phyloP scores from a whole-genome alignment of 1,284 basidiomycete genomes.

The Rhodotorula sp. region DNA sequence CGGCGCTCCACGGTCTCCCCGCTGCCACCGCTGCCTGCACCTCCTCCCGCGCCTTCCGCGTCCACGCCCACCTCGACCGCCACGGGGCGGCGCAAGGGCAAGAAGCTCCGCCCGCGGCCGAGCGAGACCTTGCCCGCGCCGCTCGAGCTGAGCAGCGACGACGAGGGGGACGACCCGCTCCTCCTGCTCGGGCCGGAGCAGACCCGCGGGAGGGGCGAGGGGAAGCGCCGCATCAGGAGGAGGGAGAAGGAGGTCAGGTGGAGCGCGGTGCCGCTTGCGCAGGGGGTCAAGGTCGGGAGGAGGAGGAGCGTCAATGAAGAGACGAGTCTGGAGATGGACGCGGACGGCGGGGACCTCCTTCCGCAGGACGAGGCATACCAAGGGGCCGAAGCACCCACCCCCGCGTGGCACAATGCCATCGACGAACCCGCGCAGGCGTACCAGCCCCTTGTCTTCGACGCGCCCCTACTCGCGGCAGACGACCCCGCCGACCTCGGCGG shows the following conservation, averaged over 20 bases:
- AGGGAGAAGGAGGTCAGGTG: neutral
- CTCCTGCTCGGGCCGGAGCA: conserved; percentile 19
- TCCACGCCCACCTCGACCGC: neutral
- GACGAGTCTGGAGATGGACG: neutral
- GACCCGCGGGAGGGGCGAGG: conserved; percentile 25
- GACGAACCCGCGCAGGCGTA: neutral
- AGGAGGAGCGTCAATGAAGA: neutral
- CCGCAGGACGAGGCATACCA: too few relatives aligned
- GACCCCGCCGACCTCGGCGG: conserved; percentile 6
- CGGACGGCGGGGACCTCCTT: neutral
- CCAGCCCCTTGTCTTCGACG: neutral
- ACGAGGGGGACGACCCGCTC: conserved; percentile 7
- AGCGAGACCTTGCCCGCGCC: conserved; percentile 3
- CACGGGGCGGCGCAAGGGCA: neutral
- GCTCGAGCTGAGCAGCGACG: neutral
- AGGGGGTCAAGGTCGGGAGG: neutral
- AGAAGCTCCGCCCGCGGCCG: conserved; percentile 1
- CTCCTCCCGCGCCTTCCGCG: neutral
- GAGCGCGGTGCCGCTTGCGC: neutral
- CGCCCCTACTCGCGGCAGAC: neutral
- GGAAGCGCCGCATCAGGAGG: conserved; percentile 5
- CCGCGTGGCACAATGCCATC: neutral
- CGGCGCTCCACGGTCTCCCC: conserved; percentile 10
- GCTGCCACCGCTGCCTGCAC: neutral
- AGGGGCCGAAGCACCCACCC: neutral